Conservation (phyloP, 352 stramenopile genomes). For the Pythium pyrilobum region DNA sequence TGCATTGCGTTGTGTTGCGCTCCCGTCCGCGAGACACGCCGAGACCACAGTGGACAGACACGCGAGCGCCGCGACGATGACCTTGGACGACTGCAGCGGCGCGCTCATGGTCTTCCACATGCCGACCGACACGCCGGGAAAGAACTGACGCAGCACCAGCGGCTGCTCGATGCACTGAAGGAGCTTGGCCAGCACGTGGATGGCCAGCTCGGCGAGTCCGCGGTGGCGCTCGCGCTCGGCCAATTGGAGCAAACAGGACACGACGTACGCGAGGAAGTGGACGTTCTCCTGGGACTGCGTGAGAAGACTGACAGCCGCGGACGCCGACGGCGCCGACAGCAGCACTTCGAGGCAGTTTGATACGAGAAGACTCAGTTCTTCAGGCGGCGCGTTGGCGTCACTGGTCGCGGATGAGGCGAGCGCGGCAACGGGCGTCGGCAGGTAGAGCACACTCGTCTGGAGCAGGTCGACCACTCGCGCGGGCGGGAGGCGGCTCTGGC, state of each 20-base stretch:
- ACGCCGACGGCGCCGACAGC: conserved; percentile 11
- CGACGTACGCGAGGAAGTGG: conserved; percentile 68
- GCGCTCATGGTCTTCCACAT: conserved; percentile 63
- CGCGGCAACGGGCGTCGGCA: conserved; percentile 32
- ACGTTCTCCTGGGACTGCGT: conserved; percentile 25
- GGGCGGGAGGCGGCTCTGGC: conserved; percentile 7
- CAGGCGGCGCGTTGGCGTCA: conserved; percentile 23
- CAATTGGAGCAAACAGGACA: conserved; percentile 58
- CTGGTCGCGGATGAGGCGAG: not conserved
- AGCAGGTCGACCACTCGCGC: conserved; percentile 32
- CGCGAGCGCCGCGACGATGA: conserved; percentile 50
- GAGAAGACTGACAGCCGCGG: not conserved
- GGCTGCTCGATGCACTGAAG: not conserved
- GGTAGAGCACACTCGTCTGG: conserved; percentile 39
- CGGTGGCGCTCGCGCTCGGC: conserved; percentile 27
- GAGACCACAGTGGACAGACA: conserved; percentile 36
- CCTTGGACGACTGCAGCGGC: conserved; percentile 60
- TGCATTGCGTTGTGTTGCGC: not conserved
- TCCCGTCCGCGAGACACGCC: conserved; percentile 32
- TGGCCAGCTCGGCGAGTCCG: not conserved
- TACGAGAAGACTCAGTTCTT: conserved; percentile 57
- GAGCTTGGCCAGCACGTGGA: not conserved
- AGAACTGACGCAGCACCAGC: conserved; percentile 48
- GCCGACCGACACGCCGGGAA: conserved; percentile 55
- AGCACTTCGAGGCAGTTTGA: conserved; percentile 20